Conservation (phyloP, 148 eudicot species). For the Suaeda aralocaspica region DNA sequence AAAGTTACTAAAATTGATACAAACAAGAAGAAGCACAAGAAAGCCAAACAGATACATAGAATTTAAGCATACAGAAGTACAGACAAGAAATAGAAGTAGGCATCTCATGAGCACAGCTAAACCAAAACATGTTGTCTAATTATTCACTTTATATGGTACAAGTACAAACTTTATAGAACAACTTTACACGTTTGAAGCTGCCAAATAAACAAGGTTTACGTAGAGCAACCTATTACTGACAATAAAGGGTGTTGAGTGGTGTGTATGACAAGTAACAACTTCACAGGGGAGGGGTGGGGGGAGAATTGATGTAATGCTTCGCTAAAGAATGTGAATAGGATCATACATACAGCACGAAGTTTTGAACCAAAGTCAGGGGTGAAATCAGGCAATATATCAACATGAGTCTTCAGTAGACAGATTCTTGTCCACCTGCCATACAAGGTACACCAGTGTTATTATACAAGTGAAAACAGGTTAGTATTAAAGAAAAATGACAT, state of each 20-base stretch:
- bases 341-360: constrained; percentile 56
- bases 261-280: not conserved
- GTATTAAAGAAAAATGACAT: not conserved
- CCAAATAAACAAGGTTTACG: not conserved
- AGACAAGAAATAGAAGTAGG: not conserved
- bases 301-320: not conserved
- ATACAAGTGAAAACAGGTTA: constrained; percentile 2
- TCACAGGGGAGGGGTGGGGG: not conserved
- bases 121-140: constrained; percentile 3
- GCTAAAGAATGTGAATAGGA: constrained; percentile 1
- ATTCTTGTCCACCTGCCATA: constrained; percentile 80
- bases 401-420: constrained; percentile 88
- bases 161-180: not conserved
- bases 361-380: constrained; percentile 82
- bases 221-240: not conserved
- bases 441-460: too few relatives aligned
- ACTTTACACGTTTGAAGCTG: not conserved
- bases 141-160: not conserved
- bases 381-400: constrained; percentile 89
- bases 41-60: not conserved
- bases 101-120: not conserved
- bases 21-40: not conserved
- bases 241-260: not conserved
- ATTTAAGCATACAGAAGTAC: not conserved
- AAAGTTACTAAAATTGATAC: not conserved